These are phyloP conservation scores for Suillus discolor DNA, from an alignment of 768 basidiomycete genomes.

Conservation along the genomic window DNA sequence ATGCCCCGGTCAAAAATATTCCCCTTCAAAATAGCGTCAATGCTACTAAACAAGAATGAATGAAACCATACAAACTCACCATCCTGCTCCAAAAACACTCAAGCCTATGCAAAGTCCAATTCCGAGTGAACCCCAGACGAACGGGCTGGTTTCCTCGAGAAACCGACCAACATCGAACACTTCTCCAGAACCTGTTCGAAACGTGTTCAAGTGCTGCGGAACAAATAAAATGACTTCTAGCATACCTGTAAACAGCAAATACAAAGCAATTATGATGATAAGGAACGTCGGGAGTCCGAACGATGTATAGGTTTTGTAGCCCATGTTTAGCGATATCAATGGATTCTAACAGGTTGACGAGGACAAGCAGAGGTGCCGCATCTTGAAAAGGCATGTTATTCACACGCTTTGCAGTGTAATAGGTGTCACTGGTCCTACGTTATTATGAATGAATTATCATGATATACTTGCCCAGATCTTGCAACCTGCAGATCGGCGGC, in stretches of 20 bases:
- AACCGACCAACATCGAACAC: conserved; percentile 94
- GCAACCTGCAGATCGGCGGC: neutral
- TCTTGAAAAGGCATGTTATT: neutral
- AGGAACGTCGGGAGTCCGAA: conserved; percentile 73
- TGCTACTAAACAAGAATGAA: neutral
- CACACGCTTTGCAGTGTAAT: too few species aligned
- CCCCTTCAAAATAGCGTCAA: conserved; percentile 60
- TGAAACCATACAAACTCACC: conserved; percentile 52
- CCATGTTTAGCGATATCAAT: conserved; percentile 20
- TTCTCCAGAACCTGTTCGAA: conserved; percentile 72
- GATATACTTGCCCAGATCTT: too few species aligned
- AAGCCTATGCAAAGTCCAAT: conserved; percentile 93
- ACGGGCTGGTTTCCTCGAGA: conserved; percentile 92
- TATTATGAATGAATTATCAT: too few species aligned
- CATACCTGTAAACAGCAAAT: conserved; percentile 88
- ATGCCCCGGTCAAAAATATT: conserved; percentile 96
- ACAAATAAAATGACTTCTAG: conserved; percentile 4
- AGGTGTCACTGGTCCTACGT: too few species aligned
- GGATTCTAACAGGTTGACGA: neutral
- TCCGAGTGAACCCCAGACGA: conserved; percentile 89
- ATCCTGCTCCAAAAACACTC: conserved; percentile 93
- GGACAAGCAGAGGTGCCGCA: neutral
- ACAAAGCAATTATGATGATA: conserved; percentile 69
- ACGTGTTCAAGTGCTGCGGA: conserved; percentile 6
- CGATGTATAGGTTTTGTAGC: conserved; percentile 52